phyloP scores from a whole-genome alignment of 2,329 filamentous ascomycete genomes.

The Herpotrichia juniperi region DNA sequence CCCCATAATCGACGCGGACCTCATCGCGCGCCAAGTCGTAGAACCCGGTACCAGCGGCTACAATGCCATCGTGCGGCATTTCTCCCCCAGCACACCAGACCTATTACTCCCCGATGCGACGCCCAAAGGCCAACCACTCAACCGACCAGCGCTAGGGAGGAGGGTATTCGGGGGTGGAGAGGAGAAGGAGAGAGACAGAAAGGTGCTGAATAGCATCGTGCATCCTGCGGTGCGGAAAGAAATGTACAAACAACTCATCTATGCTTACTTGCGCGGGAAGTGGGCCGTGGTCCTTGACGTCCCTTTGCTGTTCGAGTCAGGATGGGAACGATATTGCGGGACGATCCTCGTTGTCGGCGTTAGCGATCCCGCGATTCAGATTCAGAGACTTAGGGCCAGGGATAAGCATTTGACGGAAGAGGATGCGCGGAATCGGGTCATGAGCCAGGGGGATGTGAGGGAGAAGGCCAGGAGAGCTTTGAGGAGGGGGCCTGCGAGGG shows the following conservation, averaged over 20 bases:
- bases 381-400: slow-evolving; percentile 74
- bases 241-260: slow-evolving; percentile 78
- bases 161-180: slow-evolving; percentile 84
- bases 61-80: slow-evolving; percentile 79
- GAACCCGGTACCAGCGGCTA: slow-evolving; percentile 89
- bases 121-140: slow-evolving; percentile 75
- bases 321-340: slow-evolving; percentile 84
- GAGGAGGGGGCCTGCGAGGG: slow-evolving; percentile 66
- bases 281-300: slow-evolving; percentile 95
- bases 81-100: slow-evolving; percentile 82
- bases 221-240: slow-evolving; percentile 87
- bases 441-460: slow-evolving; percentile 83
- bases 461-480: slow-evolving; percentile 80
- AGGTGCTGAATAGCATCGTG: slow-evolving; percentile 84
- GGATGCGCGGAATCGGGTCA: slow-evolving; percentile 85
- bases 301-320: slow-evolving; percentile 87
- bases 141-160: slow-evolving; percentile 82
- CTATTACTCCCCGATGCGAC: slow-evolving; percentile 68
- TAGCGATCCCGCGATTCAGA: slow-evolving; percentile 78
- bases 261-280: slow-evolving; percentile 73
- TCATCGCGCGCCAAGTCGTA: slow-evolving; percentile 90
- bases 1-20: slow-evolving; percentile 91
- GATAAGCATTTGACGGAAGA: slow-evolving; percentile 81
- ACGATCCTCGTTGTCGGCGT: slow-evolving; percentile 88
- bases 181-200: slow-evolving; percentile 73